Conservation (phyloP, 495 filamentous ascomycete species). For the Tuber indicum region DNA sequence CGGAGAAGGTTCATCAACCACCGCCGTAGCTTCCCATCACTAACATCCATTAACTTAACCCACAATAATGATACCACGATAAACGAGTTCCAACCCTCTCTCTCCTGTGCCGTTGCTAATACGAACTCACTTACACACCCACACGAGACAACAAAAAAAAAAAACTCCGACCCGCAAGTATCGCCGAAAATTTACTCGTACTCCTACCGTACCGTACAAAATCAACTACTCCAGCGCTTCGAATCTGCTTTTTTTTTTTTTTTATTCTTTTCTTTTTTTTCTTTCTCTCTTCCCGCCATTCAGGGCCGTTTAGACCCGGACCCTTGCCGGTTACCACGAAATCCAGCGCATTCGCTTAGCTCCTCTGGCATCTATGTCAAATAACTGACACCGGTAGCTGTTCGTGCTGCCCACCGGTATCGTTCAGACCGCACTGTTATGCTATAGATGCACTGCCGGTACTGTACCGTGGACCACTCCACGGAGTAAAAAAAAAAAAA, state of each 20-base stretch:
- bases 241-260: neutral
- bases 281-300: neutral
- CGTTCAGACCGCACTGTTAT: neutral
- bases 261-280: no score
- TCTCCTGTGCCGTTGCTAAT: neutral
- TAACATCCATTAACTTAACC: neutral
- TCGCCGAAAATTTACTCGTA: constrained; percentile 6
- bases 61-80: neutral
- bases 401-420: neutral
- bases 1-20: neutral
- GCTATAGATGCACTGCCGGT: neutral
- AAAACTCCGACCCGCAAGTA: neutral
- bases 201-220: neutral
- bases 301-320: neutral
- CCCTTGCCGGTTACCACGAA: neutral
- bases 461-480: neutral
- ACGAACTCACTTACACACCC: no score
- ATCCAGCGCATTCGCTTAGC: neutral
- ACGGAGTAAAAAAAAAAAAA: neutral
- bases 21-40: neutral
- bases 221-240: neutral
- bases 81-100: neutral
- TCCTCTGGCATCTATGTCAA: neutral
- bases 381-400: neutral
- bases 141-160: neutral